A percentile compares a stretch with the other conserved stretches of the same genome.
phyloP scores from a whole-genome alignment of 306 rosid genomes.

The Begonia masoniana region DNA sequence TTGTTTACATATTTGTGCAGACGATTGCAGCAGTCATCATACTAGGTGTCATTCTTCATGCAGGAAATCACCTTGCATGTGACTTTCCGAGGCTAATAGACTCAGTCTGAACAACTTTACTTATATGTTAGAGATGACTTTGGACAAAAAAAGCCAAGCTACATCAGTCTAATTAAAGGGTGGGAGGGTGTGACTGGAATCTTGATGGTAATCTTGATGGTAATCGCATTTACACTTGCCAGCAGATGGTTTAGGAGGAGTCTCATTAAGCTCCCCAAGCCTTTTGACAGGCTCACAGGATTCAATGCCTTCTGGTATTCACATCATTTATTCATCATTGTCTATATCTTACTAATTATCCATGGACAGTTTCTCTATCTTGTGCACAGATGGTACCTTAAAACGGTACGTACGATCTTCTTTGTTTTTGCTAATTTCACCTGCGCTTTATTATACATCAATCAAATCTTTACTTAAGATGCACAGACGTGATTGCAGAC shows the following conservation, averaged over 20 bases:
- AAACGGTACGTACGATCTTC: conserved; percentile 49
- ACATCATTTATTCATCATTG: conserved; percentile 90
- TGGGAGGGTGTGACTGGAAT: conserved; percentile 82
- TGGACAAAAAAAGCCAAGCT: conserved; percentile 55
- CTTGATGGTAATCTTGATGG: conserved; percentile 64
- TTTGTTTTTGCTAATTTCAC: not conserved
- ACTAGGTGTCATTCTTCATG: conserved; percentile 78
- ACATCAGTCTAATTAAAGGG: conserved; percentile 43
- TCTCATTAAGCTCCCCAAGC: conserved; percentile 80
- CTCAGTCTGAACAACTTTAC: conserved; percentile 25
- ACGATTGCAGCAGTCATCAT: conserved; percentile 77
- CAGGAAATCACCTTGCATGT: conserved; percentile 86
- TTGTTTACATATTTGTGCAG: conserved; percentile 20
- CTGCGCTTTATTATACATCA: too few relatives aligned
- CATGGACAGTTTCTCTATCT: conserved; percentile 71
- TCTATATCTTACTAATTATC: conserved; percentile 65
- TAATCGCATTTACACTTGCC: conserved; percentile 79
- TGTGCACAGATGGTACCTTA: conserved; percentile 50
- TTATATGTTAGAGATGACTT: conserved; percentile 35
- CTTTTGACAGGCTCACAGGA: conserved; percentile 84
- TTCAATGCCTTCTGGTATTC: conserved; percentile 99
- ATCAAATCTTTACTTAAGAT: too few relatives aligned
- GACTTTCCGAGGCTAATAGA: conserved; percentile 68
- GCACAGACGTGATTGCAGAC: conserved; percentile 41
- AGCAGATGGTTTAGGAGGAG: conserved; percentile 85